phyloP scores from a whole-genome alignment of 2,329 filamentous ascomycete species.

The Xylaria sp. region DNA sequence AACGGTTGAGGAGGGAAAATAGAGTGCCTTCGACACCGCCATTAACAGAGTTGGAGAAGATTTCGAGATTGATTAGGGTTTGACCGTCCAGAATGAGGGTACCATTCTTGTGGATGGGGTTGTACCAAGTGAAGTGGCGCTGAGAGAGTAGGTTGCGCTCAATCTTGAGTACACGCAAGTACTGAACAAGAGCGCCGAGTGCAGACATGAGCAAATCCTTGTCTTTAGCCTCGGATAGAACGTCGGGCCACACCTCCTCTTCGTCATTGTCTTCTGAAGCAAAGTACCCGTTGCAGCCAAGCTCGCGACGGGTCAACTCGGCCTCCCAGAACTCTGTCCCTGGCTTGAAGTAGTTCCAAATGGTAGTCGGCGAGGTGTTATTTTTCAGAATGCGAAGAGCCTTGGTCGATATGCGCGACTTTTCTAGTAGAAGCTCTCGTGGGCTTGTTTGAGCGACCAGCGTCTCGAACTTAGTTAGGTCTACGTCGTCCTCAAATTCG shows the following conservation, averaged over 20 bases:
- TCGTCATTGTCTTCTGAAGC: slow-evolving; percentile 62
- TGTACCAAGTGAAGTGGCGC: slow-evolving; percentile 91
- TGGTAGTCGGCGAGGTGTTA: slow-evolving; percentile 89
- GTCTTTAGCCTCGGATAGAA: slow-evolving; percentile 75
- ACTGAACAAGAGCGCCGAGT: slow-evolving; percentile 87
- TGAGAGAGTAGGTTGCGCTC: slow-evolving; percentile 88
- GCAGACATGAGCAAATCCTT: slow-evolving; percentile 91
- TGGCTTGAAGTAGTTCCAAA: slow-evolving; percentile 94
- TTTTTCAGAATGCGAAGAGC: slow-evolving; percentile 94
- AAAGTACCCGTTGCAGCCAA: slow-evolving; percentile 85
- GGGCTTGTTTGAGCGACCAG: slow-evolving; percentile 93
- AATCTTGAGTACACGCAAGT: slow-evolving; percentile 86
- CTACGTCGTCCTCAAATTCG: slow-evolving; percentile 89
- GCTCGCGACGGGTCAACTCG: slow-evolving; percentile 82
- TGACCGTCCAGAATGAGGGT: slow-evolving; percentile 95
- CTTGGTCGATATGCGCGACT: slow-evolving; percentile 85
- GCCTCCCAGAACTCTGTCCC: slow-evolving; percentile 91
- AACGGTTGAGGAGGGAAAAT: slow-evolving; percentile 90
- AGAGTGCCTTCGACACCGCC: slow-evolving; percentile 86
- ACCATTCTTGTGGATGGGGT: slow-evolving; percentile 88
- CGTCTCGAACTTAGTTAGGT: slow-evolving; percentile 97
- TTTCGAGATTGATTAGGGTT: slow-evolving; percentile 96
- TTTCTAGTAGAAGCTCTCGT: slow-evolving; percentile 89
- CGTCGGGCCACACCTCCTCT: slow-evolving; percentile 77
- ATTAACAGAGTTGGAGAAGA: slow-evolving; percentile 93